Conservation (phyloP, 2,329 filamentous ascomycete genomes). For the Trichoderma endophyticum region DNA sequence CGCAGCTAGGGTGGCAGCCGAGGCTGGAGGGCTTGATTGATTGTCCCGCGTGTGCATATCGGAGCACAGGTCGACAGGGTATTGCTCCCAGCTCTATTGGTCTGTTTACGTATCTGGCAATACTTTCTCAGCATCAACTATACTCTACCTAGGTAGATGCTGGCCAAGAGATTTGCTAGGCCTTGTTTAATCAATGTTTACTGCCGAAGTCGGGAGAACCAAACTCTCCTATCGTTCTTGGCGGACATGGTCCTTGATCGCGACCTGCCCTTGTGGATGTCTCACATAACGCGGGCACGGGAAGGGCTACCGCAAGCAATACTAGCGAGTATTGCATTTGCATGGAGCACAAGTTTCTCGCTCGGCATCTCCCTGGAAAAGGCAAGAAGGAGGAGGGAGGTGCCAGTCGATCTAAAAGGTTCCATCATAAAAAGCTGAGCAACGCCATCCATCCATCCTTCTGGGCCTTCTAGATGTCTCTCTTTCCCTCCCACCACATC, state of each 20-base stretch:
- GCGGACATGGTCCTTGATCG: constrained; percentile 5
- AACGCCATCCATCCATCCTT: background rate
- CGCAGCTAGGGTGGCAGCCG: background rate
- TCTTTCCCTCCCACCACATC: background rate
- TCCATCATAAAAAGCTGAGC: background rate
- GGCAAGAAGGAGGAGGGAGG: background rate
- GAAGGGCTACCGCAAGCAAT: background rate
- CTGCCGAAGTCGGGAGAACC: background rate
- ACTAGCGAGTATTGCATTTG: background rate
- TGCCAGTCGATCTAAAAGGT: background rate
- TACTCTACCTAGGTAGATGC: too few species aligned
- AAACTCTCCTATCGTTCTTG: background rate
- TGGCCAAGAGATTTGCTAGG: background rate
- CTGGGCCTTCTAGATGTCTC: background rate
- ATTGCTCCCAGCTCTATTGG: background rate
- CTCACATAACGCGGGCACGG: constrained; percentile 8
- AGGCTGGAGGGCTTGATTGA: background rate
- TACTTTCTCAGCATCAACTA: background rate
- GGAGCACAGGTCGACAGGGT: background rate
- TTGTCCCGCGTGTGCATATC: background rate
- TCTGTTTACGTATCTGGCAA: background rate
- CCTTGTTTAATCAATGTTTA: background rate
- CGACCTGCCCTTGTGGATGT: constrained; percentile 14
- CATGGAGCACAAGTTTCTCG: background rate
- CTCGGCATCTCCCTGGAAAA: constrained; percentile 4